Evolutionary conservation across 2,329 filamentous ascomycete genomes (phyloP), one percentile per base, ranked within the genome.

Genomic region (Fusarium pseudograminearum): DNA sequence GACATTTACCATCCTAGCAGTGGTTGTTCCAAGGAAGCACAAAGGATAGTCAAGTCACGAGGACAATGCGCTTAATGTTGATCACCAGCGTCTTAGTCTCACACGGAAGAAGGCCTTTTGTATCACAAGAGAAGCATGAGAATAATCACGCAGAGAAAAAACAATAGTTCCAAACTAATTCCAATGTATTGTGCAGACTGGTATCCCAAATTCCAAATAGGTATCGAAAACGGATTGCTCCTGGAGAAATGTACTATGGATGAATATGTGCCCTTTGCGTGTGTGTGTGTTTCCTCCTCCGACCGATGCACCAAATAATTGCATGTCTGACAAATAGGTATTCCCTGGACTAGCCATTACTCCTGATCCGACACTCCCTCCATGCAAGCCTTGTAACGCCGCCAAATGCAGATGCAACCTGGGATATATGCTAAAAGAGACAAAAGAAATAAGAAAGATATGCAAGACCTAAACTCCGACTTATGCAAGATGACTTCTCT

Each of bases 141-240:
- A 45, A 30, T 26, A 30, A 10, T 53, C 38, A 36, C n/a, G 11
- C n/a, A 7, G 10, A 4, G 15, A 8, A n/a, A 14, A 18, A n/a
- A 8, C 1, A 10, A 38, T 31, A 30, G 26, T 44, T 40, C n/a
- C 33, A 52, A 63, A 30, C n/a, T 8, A 55, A 60, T 44, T 42
- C 38, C 51, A 44, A 52, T 67, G 50, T 57, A 57, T 68, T 45
- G 28, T 24, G 30, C 30, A 50, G 40, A 18, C 44, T 30, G 7
- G 22, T 47, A 41, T 65, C 26, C 54, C 28, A 34, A 68, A 68
- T 47, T 68, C 64, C 67, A 70, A 71, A 71, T 71, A 71, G 68
- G 67, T 70, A 70, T 70, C 68, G 55, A 68, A 70, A 71, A 60
- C 64, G 68, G 68, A 70, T 70, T 71, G 68, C 68, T 70, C 68